Conservation (phyloP, 352 stramenopile genomes). For the Nothophytophthora sp. region DNA sequence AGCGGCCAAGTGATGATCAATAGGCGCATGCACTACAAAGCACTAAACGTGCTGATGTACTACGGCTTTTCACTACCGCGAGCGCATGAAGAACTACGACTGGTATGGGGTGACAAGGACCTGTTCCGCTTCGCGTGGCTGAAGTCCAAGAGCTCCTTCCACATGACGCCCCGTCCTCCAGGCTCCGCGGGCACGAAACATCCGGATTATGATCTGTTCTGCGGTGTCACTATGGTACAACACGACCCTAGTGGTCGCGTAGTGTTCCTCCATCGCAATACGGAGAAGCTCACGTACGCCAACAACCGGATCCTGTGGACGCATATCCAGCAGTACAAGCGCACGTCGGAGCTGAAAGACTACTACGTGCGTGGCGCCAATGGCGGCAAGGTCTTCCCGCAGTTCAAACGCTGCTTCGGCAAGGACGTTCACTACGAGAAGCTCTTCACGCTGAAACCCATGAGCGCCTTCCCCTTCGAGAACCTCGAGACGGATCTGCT, state of each 20-base stretch:
- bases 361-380: slow-evolving; percentile 70
- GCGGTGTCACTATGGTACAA: slow-evolving; percentile 74
- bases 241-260: slow-evolving; percentile 57
- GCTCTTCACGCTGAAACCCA: slow-evolving; percentile 63
- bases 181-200: slow-evolving; percentile 53
- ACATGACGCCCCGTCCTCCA: slow-evolving; percentile 56
- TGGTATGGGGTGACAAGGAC: slow-evolving; percentile 86
- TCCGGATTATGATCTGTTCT: slow-evolving; percentile 58
- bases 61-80: slow-evolving; percentile 50
- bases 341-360: slow-evolving; percentile 27
- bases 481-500: slow-evolving; percentile 56
- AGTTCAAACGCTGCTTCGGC: slow-evolving; percentile 71
- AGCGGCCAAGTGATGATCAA: slow-evolving; percentile 80
- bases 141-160: slow-evolving; percentile 68
- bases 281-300: slow-evolving; percentile 54
- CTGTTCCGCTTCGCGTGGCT: slow-evolving; percentile 82
- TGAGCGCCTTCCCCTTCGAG: slow-evolving; percentile 67
- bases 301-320: slow-evolving; percentile 56
- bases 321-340: slow-evolving; percentile 65
- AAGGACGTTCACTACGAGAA: slow-evolving; percentile 74
- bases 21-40: slow-evolving; percentile 45
- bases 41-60: slow-evolving; percentile 76
- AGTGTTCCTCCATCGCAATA: slow-evolving; percentile 75
- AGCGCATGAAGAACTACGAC: slow-evolving; percentile 44
- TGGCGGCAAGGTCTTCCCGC: slow-evolving; percentile 63